Conservation (phyloP, 2,329 filamentous ascomycete genomes). For the Ceratocystis variospora region DNA sequence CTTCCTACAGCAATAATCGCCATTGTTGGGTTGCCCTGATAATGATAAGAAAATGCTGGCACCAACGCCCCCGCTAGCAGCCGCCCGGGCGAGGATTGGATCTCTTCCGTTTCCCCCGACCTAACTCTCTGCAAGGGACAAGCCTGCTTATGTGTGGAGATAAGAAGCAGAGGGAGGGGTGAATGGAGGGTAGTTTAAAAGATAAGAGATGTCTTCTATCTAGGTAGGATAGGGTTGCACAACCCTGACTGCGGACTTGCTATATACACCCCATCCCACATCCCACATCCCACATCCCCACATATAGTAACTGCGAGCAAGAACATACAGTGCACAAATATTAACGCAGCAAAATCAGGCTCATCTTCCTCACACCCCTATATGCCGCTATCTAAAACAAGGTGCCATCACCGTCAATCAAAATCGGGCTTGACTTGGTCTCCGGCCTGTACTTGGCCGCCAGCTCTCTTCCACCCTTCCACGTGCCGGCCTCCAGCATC, state of each 20-base stretch:
- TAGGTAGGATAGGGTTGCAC: conserved; percentile 1
- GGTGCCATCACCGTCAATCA: conserved; percentile 69
- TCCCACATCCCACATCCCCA: neutral
- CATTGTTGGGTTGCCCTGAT: neutral
- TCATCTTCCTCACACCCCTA: neutral
- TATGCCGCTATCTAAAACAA: conserved; percentile 50
- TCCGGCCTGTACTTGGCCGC: conserved; percentile 66
- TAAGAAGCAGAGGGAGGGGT: neutral
- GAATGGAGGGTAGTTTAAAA: neutral
- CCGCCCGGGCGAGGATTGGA: neutral
- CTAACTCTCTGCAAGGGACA: conserved; percentile 4
- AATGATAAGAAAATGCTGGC: neutral
- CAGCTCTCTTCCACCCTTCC: conserved; percentile 61
- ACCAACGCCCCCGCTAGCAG: neutral
- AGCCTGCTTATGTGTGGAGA: conserved; percentile 2
- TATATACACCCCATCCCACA: neutral
- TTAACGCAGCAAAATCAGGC: neutral
- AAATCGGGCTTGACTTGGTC: conserved; percentile 70
- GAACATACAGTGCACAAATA: neutral
- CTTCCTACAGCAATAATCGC: neutral
- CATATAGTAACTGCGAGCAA: neutral
- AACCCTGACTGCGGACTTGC: neutral
- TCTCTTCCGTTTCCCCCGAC: neutral
- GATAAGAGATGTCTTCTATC: conserved; percentile 5
- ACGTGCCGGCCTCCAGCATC: conserved; percentile 39